Conservation (phyloP, 2,329 filamentous ascomycete genomes). For the Colletotrichum scovillei region DNA sequence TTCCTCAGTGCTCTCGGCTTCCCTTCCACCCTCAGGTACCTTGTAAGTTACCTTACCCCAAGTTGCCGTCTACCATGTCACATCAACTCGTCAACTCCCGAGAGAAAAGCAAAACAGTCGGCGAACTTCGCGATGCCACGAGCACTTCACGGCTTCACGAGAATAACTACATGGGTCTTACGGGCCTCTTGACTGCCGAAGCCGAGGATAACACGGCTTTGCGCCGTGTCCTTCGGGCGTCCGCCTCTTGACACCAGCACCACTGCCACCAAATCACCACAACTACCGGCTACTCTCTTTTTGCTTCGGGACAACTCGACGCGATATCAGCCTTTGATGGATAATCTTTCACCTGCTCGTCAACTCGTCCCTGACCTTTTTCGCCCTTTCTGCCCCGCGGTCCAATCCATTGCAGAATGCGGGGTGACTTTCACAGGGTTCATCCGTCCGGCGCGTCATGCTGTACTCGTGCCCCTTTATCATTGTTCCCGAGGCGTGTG, state of each 20-base stretch:
- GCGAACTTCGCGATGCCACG: constrained; percentile 29
- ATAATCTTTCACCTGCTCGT: constrained; percentile 16
- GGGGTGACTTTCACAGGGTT: not conserved
- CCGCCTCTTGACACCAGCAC: not conserved
- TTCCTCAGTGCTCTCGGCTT: not conserved
- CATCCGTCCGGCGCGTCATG: not conserved
- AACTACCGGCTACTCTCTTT: not conserved
- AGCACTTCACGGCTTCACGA: constrained; percentile 20
- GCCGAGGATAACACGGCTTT: constrained; percentile 36
- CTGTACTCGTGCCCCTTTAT: not conserved
- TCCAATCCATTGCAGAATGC: not conserved
- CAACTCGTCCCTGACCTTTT: constrained; percentile 39
- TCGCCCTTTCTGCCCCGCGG: constrained; percentile 31
- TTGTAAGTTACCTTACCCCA: not conserved
- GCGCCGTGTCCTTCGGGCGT: constrained; percentile 17
- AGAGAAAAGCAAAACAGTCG: constrained; percentile 3
- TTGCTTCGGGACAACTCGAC: constrained; percentile 23
- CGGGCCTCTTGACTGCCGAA: constrained; percentile 23
- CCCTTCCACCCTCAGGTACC: not conserved
- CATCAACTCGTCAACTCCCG: constrained; percentile 13
- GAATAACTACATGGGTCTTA: constrained; percentile 5
- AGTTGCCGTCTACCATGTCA: not conserved
- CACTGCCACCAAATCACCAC: not conserved
- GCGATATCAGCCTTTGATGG: constrained; percentile 22
- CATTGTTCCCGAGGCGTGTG: not conserved